phyloP scores from a whole-genome alignment of 768 basidiomycete species.

The Dictyophora rubrovolvata region DNA sequence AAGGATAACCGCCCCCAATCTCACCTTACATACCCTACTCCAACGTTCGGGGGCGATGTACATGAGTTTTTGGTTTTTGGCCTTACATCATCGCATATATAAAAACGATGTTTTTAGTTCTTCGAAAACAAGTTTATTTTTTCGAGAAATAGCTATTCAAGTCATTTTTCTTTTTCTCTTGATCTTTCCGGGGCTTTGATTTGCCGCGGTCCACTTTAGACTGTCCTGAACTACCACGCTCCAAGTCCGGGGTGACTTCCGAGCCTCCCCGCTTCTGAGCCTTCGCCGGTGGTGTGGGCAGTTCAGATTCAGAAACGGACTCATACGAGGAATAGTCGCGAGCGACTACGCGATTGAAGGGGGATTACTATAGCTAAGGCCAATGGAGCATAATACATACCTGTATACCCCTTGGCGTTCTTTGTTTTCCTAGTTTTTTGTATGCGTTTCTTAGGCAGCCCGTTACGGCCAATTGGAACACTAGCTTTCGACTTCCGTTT shows the following conservation, averaged over 20 bases:
- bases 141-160: background rate
- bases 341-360: slow-evolving; percentile 33
- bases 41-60: no score
- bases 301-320: slow-evolving; percentile 56
- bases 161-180: background rate
- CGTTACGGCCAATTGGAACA: slow-evolving; percentile 68
- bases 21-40: no score
- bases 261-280: no score
- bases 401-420: slow-evolving; percentile 65
- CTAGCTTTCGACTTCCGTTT: slow-evolving; percentile 42
- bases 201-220: background rate
- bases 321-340: slow-evolving; percentile 79
- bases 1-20: background rate
- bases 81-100: no score
- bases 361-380: background rate
- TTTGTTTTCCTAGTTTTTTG: slow-evolving; percentile 43
- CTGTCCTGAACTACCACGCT: no score
- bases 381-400: slow-evolving; percentile 28
- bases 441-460: slow-evolving; percentile 62
- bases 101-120: no score
- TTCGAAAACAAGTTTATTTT: background rate
- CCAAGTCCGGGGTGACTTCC: no score
- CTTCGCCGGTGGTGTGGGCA: no score
- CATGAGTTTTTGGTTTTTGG: no score
- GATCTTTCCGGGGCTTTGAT: background rate